Conservation (phyloP, 192 early-diverging fungal genomes). For the Allomyces macrogynus region DNA sequence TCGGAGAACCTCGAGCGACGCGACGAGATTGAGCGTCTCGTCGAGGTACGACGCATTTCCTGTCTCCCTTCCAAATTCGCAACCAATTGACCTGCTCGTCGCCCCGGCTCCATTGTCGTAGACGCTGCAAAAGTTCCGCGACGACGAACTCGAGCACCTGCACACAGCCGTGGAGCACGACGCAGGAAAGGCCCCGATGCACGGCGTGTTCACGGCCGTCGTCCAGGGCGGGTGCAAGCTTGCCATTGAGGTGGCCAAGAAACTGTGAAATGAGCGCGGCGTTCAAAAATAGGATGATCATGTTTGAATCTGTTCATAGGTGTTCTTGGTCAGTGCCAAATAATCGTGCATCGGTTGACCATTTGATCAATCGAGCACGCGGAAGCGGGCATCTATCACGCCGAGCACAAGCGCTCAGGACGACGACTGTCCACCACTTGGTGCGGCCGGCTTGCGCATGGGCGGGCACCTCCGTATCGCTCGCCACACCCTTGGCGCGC, state of each 20-base stretch:
- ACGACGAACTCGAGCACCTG: slow-evolving; percentile 88
- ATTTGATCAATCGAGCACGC: too few species aligned
- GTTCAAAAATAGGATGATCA: neutral
- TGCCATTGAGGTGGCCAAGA: slow-evolving; percentile 78
- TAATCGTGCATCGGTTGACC: too few species aligned
- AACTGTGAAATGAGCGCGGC: slow-evolving; percentile 30
- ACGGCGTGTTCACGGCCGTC: slow-evolving; percentile 44
- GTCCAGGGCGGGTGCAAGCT: slow-evolving; percentile 74
- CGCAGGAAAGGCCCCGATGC: slow-evolving; percentile 59
- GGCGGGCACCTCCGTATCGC: too few species aligned
- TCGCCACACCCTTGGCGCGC: too few species aligned
- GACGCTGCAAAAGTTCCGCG: slow-evolving; percentile 67
- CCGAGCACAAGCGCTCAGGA: too few species aligned
- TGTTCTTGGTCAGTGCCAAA: too few species aligned
- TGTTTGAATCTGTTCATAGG: neutral
- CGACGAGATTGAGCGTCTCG: slow-evolving; percentile 35
- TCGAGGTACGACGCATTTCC: slow-evolving; percentile 18
- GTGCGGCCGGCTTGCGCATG: too few species aligned
- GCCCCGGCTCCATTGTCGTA: slow-evolving; percentile 6
- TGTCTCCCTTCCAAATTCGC: slow-evolving; percentile 1
- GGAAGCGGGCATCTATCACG: too few species aligned
- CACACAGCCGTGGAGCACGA: slow-evolving; percentile 75
- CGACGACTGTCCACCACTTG: too few species aligned
- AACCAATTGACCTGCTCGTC: neutral
- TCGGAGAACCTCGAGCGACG: slow-evolving; percentile 43